These are phyloP conservation scores for Alternaria burnsii DNA, from an alignment of 2,329 filamentous ascomycete species.

Conservation along the genomic window DNA sequence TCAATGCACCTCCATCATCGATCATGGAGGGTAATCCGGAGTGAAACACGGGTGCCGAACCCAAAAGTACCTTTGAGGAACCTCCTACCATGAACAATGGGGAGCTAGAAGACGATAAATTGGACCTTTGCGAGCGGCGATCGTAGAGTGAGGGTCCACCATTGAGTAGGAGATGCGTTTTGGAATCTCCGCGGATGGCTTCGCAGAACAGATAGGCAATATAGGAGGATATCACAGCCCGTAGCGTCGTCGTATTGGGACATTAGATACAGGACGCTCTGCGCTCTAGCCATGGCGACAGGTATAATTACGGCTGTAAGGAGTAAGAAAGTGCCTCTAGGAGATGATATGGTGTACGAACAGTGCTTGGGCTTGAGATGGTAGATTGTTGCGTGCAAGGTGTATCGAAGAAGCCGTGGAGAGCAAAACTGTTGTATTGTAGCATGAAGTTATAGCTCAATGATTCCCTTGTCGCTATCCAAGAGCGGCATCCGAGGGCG, in stretches of 20 bases:
- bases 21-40: not conserved
- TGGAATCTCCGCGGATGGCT: not conserved
- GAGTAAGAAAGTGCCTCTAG: not conserved
- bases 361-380: too few species aligned
- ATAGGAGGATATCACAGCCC: not conserved
- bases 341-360: not conserved
- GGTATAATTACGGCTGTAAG: not conserved
- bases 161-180: not conserved
- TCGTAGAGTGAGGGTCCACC: not conserved
- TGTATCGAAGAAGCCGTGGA: too few species aligned
- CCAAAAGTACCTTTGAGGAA: not conserved
- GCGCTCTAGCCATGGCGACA: not conserved
- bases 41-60: not conserved
- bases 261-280: too few species aligned
- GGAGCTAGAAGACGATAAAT: not conserved
- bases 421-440: too few species aligned
- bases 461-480: too few species aligned
- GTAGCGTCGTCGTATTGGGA: too few species aligned
- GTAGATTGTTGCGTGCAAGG: too few species aligned
- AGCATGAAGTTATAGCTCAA: too few species aligned
- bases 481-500: too few species aligned
- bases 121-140: not conserved
- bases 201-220: not conserved
- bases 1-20: not conserved
- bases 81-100: not conserved